Percentiles rank a stretch among this genome's conserved stretches.
phyloP scores from a whole-genome alignment of 768 basidiomycete genomes.

The Pleurotus eryngii region DNA sequence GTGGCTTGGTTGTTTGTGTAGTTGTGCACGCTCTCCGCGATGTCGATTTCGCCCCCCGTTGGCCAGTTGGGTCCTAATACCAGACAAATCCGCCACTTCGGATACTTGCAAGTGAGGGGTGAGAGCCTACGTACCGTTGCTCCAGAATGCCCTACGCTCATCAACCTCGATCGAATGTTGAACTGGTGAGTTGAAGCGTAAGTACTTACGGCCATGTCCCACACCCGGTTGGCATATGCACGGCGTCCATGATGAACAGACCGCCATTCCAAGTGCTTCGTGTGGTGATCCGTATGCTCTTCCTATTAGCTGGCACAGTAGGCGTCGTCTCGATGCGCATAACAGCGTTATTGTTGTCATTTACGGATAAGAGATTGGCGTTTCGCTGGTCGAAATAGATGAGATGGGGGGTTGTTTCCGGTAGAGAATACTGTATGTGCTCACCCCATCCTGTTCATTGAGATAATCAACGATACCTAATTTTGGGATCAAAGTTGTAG shows the following conservation, averaged over 20 bases:
- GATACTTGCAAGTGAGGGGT: constrained; percentile 59
- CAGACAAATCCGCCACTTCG: neutral
- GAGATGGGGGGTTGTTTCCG: constrained; percentile 4
- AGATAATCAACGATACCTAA: constrained; percentile 59
- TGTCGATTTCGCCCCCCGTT: constrained; percentile 72
- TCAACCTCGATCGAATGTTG: neutral
- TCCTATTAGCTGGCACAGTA: constrained; percentile 61
- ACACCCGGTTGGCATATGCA: constrained; percentile 90
- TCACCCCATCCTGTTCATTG: constrained; percentile 55
- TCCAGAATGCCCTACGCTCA: constrained; percentile 41
- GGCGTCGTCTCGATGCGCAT: constrained; percentile 89
- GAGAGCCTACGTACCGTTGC: constrained; percentile 54
- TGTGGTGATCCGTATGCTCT: constrained; percentile 77
- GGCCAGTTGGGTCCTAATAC: constrained; percentile 62
- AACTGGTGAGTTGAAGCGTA: neutral
- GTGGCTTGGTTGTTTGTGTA: constrained; percentile 82
- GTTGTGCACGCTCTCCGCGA: constrained; percentile 78
- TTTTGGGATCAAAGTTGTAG: neutral
- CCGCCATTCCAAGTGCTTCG: constrained; percentile 56
- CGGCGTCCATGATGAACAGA: constrained; percentile 77
- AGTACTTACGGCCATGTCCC: constrained; percentile 73
- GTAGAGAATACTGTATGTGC: constrained; percentile 16
- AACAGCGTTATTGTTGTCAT: constrained; percentile 68
- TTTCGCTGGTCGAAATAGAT: constrained; percentile 33
- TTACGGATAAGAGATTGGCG: constrained; percentile 63